Evolutionary conservation across 176 grass and related monocot genomes (phyloP).

Genomic region (Zoysia japonica): DNA sequence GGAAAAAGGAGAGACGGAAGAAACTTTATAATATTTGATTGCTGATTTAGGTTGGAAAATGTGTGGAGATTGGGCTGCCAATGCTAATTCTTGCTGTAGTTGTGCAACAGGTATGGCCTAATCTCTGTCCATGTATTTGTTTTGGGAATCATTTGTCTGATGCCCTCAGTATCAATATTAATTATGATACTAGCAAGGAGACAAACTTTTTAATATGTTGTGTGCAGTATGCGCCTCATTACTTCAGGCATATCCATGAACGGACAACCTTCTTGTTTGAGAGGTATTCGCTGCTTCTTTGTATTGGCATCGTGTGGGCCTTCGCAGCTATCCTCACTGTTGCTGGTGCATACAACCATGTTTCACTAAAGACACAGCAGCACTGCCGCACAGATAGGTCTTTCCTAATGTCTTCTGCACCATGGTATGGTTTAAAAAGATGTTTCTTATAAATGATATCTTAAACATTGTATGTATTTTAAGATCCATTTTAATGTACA

Average conservation of each 20-base stretch:
- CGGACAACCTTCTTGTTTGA: conserved; percentile 63
- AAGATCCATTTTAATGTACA: conserved; percentile 16
- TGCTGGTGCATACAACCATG: conserved; percentile 91
- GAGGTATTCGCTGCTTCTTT: conserved; percentile 82
- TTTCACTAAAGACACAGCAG: conserved; percentile 67
- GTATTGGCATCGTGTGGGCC: conserved; percentile 81
- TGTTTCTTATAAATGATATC: conserved; percentile 13
- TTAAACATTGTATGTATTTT: conserved; percentile 6
- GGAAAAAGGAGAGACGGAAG: conserved; percentile 1
- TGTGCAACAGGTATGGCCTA: conserved; percentile 69
- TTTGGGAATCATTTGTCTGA: conserved; percentile 7
- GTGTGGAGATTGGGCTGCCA: conserved; percentile 95
- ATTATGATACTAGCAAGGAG: conserved; percentile 13
- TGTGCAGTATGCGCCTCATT: conserved; percentile 66
- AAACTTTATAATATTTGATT: conserved; percentile 35
- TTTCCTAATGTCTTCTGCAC: conserved; percentile 80
- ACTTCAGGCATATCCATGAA: conserved; percentile 51
- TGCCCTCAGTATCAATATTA: conserved; percentile 4
- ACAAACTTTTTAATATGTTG: conserved; percentile 32
- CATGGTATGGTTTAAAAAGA: conserved; percentile 63
- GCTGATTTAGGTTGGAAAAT: conserved; percentile 84
- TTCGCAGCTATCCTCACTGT: conserved; percentile 95
- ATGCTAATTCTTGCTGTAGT: conserved; percentile 82
- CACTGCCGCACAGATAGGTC: conserved; percentile 89
- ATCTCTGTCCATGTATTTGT: conserved; percentile 17